Evolutionary conservation across 108 stramenopile genomes (phyloP), one percentile per base, ranked within the genome.

Genomic region (Epithemia pelagica): DNA sequence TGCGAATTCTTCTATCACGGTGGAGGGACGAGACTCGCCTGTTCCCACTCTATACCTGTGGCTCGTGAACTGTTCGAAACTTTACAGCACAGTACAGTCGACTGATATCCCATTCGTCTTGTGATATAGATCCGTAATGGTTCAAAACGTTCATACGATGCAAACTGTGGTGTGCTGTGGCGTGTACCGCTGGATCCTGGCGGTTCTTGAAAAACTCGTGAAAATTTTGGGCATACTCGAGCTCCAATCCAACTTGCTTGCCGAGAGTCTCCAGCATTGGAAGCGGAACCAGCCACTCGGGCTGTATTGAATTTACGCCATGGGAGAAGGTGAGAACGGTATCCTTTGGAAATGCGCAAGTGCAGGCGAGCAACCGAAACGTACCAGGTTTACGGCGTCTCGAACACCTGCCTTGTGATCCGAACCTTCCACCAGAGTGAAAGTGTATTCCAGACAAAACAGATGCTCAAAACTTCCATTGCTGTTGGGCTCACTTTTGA

Each of bases 111-210:
- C 91, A 95, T 79, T 95, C 91, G 53, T 89, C 86, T 8, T 68
- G 70, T 30, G 82, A 83, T 28, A 95, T 83, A 0, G 87, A 76
- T 19, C 94, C 94, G 58, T 79, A 61, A 10, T 76, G 58, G 56
- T 91, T 91, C 58, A 88, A 66, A 10, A 92, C 94, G 52, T 88
- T 89, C 94, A 95, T 95, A 63, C 83, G 88, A 67, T 89, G 85
- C 62, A 92, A 62, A 22, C 84, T 78, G 54, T 68, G 73, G 54
- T 88, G 89, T 31, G 85, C 81, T n/a, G 77, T 70, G 5, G 76
- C 77, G 57, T 83, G 66, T 60, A 58, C 59, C 29, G 64, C 32
- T 5, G 85, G 82, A 75, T 87, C 78, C 46, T 77, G 83, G 20
- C 86, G 76, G 23, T 74, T 67, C 27, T 81, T 67, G 65, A 75